Percentiles rank a stretch among this genome's conserved stretches.
phyloP scores from a whole-genome alignment of 2,329 filamentous ascomycete species.

The Grosmannia penicillata region DNA sequence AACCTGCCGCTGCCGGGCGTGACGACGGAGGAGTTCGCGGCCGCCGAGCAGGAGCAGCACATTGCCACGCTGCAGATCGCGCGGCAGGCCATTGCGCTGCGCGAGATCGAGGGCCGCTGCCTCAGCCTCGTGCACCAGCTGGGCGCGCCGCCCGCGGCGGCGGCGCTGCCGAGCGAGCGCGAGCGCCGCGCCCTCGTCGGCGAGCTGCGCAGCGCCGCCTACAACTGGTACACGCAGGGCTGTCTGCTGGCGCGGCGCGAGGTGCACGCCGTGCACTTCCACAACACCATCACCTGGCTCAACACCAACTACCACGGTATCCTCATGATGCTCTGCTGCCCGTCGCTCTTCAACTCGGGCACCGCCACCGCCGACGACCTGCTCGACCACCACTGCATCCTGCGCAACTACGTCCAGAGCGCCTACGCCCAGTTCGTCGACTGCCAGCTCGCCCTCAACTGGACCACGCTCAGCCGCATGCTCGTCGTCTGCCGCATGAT shows the following conservation, averaged over 20 bases:
- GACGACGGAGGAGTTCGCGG: slow-evolving; percentile 27
- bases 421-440: slow-evolving; percentile 25
- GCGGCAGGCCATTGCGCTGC: slow-evolving; percentile 27
- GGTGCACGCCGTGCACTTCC: slow-evolving; percentile 27
- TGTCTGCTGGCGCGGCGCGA: slow-evolving; percentile 27
- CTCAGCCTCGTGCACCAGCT: slow-evolving; percentile 20
- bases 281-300: slow-evolving; percentile 28
- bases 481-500: slow-evolving; percentile 22
- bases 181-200: slow-evolving; percentile 19
- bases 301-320: slow-evolving; percentile 27
- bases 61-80: slow-evolving; percentile 26
- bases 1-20: slow-evolving; percentile 26
- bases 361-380: slow-evolving; percentile 14
- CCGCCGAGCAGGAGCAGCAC: slow-evolving; percentile 21
- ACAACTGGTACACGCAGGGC: slow-evolving; percentile 30
- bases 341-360: slow-evolving; percentile 23
- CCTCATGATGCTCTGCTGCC: slow-evolving; percentile 27
- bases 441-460: slow-evolving; percentile 26
- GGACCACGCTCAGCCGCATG: slow-evolving; percentile 23
- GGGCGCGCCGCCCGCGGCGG: not conserved
- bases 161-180: slow-evolving; percentile 11
- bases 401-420: slow-evolving; percentile 25
- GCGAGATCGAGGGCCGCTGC: slow-evolving; percentile 25
- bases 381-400: slow-evolving; percentile 21
- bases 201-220: slow-evolving; percentile 23